Percentiles rank a stretch among this genome's conserved stretches.
These are phyloP conservation scores for Thymus quinquecostatus DNA, from an alignment of 257 asterid genomes.

Conservation along the genomic window DNA sequence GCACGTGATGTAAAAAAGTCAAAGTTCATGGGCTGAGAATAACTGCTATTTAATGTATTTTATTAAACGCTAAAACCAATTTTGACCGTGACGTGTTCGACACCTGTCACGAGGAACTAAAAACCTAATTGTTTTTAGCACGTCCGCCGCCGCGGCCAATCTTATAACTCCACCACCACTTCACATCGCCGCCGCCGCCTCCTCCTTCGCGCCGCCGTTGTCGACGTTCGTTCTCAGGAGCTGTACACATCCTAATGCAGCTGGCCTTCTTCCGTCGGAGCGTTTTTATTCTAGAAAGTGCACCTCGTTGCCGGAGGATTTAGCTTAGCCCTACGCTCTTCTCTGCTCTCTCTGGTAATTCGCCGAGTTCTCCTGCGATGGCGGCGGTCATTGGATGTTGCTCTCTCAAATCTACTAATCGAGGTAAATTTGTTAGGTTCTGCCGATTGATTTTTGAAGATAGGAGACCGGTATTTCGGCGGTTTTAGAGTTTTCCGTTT, in stretches of 20 bases:
- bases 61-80: not conserved
- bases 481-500: not conserved
- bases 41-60: not conserved
- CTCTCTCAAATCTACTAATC: conserved; percentile 42
- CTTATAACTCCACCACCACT: not conserved
- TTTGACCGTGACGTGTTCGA: conserved; percentile 12
- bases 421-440: conserved; percentile 33
- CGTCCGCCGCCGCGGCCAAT: conserved; percentile 37
- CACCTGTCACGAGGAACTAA: conserved; percentile 4
- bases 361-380: conserved; percentile 34
- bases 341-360: not conserved
- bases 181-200: conserved; percentile 5
- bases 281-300: not conserved
- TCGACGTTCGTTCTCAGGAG: not conserved
- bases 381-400: conserved; percentile 45
- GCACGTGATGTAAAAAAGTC: not conserved
- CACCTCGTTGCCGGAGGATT: conserved; percentile 24
- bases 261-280: conserved; percentile 26
- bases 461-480: not conserved
- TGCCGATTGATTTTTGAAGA: conserved; percentile 8
- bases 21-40: not conserved
- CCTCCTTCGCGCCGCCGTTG: conserved; percentile 5
- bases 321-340: not conserved
- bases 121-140: conserved; percentile 29
- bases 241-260: conserved; percentile 22